Evolutionary conservation across 352 stramenopile genomes (phyloP), one percentile per base, ranked within the genome.

Genomic region (Globisporangium paddicum): DNA sequence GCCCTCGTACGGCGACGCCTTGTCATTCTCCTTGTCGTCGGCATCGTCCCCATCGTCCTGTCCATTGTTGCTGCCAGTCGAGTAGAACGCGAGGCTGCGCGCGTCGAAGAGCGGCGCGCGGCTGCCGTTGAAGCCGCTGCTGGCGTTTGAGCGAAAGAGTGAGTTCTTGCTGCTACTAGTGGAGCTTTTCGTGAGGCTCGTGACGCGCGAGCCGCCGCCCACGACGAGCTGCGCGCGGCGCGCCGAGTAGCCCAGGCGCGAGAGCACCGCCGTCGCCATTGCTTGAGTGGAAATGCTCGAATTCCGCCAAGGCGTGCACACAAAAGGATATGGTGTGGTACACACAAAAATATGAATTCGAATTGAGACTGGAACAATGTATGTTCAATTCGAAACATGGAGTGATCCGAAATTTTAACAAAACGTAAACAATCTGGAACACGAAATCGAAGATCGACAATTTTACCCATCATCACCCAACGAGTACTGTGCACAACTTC

Each of bases 231-330:
- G 59, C 42, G 59, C 40, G 42, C 59, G 51, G 9, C 59, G 52
- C 32, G 41, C 51, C 45, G 63, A 60, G 48, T 67, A 62, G 16
- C 67, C 60, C 42, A 77, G 72, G 53, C 66, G 69, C 67, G 63
- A 55, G 16, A 82, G 47, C 49, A 67, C 66, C 44, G 69, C 69
- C 11, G 68, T 72, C 38, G 72, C 72, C 72, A 81, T 80, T 25
- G 23, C 41, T 57, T 41, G n/a, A n/a, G n/a, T 30, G 50, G 13
- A 16, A 16, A 47, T 57, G 26, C 13, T 14, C n/a, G 32, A 57
- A 30, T 44, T 47, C 5, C 21, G 50, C 50, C 23, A 57, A 50
- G 11, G 23, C 28, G 25, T n/a, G 45, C 25, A 25, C 34, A 25
- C 23, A 37, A 37, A 32, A 37, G 28, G 44, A 52, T 52, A 19